Evolutionary conservation across 1,284 basidiomycete genomes (phyloP), one percentile per base, ranked within the genome.

Genomic region (Cutaneotrichosporon sp.): DNA sequence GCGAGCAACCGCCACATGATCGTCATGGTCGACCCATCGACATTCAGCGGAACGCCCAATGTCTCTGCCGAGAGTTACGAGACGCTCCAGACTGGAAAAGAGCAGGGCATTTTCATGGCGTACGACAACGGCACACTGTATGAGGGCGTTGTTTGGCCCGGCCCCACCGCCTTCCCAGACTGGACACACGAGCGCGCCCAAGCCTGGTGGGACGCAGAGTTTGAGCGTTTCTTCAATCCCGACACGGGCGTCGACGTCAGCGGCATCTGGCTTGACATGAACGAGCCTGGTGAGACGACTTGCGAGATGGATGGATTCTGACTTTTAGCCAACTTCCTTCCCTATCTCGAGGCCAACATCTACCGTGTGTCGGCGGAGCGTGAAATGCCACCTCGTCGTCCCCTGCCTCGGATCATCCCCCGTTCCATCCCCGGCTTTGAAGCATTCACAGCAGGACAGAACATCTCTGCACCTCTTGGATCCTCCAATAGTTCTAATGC

Each of bases 1-100:
- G 65, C 73, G 0, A 83, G 86, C 61, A 79, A 86, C 50, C 88
- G 89, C 71, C 82, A 83, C 65, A 88, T 83, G 75, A 80, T 89
- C 30, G 73, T 89, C 53, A 90, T 89, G 88, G 66, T 87, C 3
- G 88, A 90, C 73, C 88, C 89, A n/a, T 88, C 88, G 3, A 82
- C 89, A 0, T 86, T 66, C 60, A 62, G 61, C 49, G 70, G 70
- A 16, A 62, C 60, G 8, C 65, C 63, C 0, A 66, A 70, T 61
- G 32, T 34, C 16, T 61, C 69, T 0, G 66, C 66, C 21, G 76
- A 83, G 53, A 81, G 74, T 34, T 89, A 89, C 66, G 82, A 77
- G 2, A 76, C 87, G 0, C 88, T 84, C 70, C 82, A 87, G 62
- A 82, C 84, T 26, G 88, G 88, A 13, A 80, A 83, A 1, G 75